Base-by-base conservation (phyloP, 768 basidiomycete genomes). In the Paxillus involutus region DNA sequence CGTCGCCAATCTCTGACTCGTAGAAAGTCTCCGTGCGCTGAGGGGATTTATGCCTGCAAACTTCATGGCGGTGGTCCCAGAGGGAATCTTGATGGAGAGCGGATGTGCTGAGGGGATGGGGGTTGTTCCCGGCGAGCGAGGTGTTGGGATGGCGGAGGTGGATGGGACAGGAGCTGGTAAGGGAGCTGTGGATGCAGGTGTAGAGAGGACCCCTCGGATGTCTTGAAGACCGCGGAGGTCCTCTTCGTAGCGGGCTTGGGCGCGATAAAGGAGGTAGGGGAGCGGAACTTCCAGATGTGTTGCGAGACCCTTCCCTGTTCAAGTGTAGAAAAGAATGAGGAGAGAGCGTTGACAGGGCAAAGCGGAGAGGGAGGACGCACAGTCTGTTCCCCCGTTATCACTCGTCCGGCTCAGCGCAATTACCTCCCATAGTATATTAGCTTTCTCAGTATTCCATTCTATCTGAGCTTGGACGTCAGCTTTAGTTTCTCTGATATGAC, bases 361-460 rank as follows among this genome's bases (percentile, higher is more conserved):
- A 48, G 24, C 52, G 26, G 41, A 37, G 44, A 44, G 30, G 33
- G 40, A 35, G 17, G 10, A 78, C 87, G 73, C 63, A 91, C 91
- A 94, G 69, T 94, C 91, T 36, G 89, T 83, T 39, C 82, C 88
- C 16, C 82, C 80, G 49, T 83, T 85, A 57, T 91, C 88, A 29
- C 80, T 82, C 6, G 84, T 80, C 51, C 89, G 80, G 33, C 89
- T 89, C 61, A 83, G 80, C 49, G 90, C 86, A 57, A 94, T 91
- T 42, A 89, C 88, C 69, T 91, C 89, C 91, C 91, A 94, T 8
- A 94, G 75, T 6, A 90, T 82, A 57, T 86, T 86, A 43, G 92
- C 91, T 68, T 93, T 94, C 53, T 92, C 89, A 8, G 81, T 60
- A 41, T 80, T 89, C 91, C 91, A 94, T 75, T 89, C 86, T 68